Conservation (phyloP, 2,329 filamentous ascomycete species). For the Ascosphaera apis region DNA sequence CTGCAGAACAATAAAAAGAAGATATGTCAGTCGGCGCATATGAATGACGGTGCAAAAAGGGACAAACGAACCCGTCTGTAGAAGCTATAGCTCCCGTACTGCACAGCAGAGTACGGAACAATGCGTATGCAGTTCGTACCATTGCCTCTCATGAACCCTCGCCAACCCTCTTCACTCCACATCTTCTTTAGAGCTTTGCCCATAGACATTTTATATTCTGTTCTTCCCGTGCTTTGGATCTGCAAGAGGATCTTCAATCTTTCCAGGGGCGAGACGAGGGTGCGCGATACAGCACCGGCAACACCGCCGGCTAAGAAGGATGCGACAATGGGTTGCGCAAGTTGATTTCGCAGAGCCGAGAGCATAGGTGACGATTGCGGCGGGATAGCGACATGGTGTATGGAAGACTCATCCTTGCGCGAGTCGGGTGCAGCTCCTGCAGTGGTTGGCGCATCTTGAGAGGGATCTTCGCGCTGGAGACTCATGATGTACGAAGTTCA, state of each 20-base stretch:
- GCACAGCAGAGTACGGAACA: slow-evolving; percentile 90
- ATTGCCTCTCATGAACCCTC: slow-evolving; percentile 92
- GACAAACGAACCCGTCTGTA: slow-evolving; percentile 53
- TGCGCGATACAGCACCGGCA: slow-evolving; percentile 89
- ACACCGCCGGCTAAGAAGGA: slow-evolving; percentile 88
- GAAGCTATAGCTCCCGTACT: slow-evolving; percentile 94
- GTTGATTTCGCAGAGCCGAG: not conserved
- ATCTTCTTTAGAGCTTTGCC: slow-evolving; percentile 78
- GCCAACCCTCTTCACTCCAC: slow-evolving; percentile 93
- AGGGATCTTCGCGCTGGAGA: slow-evolving; percentile 3
- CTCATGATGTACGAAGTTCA: slow-evolving; percentile 2
- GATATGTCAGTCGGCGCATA: slow-evolving; percentile 1
- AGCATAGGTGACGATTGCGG: too few relatives aligned
- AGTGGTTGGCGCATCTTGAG: not conserved
- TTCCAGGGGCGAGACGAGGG: slow-evolving; percentile 88
- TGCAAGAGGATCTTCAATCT: slow-evolving; percentile 96
- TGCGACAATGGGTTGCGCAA: slow-evolving; percentile 51
- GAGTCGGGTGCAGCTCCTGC: too few relatives aligned
- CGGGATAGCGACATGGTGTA: not conserved
- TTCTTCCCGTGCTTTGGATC: slow-evolving; percentile 69
- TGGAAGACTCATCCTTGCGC: not conserved
- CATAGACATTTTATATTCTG: slow-evolving; percentile 84
- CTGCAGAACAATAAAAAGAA: slow-evolving; percentile 14
- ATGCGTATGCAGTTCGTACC: slow-evolving; percentile 97
- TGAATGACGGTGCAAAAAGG: not conserved